Base-by-base conservation (phyloP, 305 asterid genomes). In the Stenogyne calaminthoides region DNA sequence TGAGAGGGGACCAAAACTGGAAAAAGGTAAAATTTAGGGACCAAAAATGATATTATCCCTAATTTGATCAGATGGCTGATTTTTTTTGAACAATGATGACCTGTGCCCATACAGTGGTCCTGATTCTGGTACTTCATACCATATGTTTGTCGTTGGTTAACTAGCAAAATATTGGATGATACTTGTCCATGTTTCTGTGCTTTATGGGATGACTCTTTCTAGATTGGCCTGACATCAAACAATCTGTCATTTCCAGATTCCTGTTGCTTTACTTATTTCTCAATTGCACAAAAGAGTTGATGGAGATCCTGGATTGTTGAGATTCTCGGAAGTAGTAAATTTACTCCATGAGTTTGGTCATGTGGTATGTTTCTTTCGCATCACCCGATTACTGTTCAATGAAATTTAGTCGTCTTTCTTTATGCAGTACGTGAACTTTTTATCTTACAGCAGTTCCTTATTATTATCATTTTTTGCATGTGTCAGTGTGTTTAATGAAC, bases 301-400 rank as follows among this genome's bases (percentile, higher is more conserved):
- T 70, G 93, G 89, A 52, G 82, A 63, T 69, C 89, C 91, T 64
- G 89, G 88, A 81, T 78, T 95, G 79, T 77, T 95, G 83, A 84
- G 93, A 75, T 95, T 95, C 88, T 83, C 96, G 44, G 96, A 92
- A 85, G 96, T 92, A 75, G 91, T 95, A 74, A 89, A 88, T 81
- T 81, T 95, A 47, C 80, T 95, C 84, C 99, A 95, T 22, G 98
- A 95, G 83, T 95, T 95, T 80, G 96, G 96, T 66, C 99, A 95
- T 60, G 98, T 95, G 97, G 99, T 95, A 89, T 63, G 90, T 80
- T 77, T 60, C 65, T 39, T 57, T 57, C 39, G 32, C 15, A 39
- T 39, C 16, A 16, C 57, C 18, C 54, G 9, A 20, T 70, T 59
- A 34, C 25, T 47, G 6, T 36, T 34, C 16, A 63, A 60, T 40